Evolutionary conservation across 164 flowering plant species (phyloP).

Genomic region (Litsea cubeba): DNA sequence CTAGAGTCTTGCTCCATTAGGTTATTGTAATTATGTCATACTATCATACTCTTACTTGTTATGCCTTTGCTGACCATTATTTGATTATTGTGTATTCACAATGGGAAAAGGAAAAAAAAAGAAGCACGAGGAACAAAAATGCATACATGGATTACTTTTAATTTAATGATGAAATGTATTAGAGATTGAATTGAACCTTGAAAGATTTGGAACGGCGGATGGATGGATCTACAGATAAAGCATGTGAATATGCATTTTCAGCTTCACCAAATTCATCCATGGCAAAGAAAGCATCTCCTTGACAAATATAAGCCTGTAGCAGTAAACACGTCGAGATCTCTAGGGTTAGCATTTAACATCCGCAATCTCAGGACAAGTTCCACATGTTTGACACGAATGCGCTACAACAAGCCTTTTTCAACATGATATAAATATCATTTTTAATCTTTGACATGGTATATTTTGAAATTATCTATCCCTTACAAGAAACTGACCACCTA

Average conservation of each 20-base stretch:
- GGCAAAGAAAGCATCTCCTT: conserved; percentile 81
- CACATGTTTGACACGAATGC: neutral
- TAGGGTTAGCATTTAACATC: neutral
- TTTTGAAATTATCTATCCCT: too few relatives aligned
- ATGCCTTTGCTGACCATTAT: neutral
- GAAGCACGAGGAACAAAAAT: neutral
- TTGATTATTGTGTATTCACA: neutral
- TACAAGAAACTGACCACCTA: neutral
- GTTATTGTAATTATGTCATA: neutral
- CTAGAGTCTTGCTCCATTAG: neutral
- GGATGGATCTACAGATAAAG: conserved; percentile 68
- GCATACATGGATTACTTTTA: neutral
- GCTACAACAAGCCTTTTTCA: neutral
- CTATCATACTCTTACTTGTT: neutral
- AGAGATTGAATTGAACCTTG: conserved; percentile 47
- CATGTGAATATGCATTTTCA: conserved; percentile 57
- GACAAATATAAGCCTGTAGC: conserved; percentile 76
- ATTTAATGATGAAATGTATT: neutral
- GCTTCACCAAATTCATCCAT: conserved; percentile 60
- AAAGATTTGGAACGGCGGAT: conserved; percentile 80
- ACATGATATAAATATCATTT: neutral
- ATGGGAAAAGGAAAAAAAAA: neutral
- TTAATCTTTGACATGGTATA: too few relatives aligned
- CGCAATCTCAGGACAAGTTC: neutral
- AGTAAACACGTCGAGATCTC: neutral